Conservation (phyloP, 2,329 filamentous ascomycete species). For the Xenosphaeropsis pyriputrescens region DNA sequence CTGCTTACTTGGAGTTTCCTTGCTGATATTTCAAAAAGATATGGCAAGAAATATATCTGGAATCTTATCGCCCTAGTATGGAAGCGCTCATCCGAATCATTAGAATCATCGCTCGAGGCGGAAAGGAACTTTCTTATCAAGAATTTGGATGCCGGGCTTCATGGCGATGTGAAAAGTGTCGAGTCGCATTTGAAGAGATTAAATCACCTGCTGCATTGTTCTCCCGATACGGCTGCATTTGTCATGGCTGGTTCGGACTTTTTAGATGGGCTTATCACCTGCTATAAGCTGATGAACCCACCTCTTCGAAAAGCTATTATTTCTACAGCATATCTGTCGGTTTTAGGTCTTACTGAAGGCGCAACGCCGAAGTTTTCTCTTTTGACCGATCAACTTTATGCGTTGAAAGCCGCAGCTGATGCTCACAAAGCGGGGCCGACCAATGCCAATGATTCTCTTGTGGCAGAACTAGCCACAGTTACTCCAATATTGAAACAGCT, state of each 20-base stretch:
- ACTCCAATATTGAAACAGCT: slow-evolving; percentile 61
- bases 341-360: slow-evolving; percentile 55
- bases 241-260: slow-evolving; percentile 82
- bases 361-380: slow-evolving; percentile 56
- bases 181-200: slow-evolving; percentile 40
- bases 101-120: slow-evolving; percentile 40
- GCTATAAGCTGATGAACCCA: slow-evolving; percentile 49
- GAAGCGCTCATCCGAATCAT: slow-evolving; percentile 27
- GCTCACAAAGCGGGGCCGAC: slow-evolving; percentile 39
- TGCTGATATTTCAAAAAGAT: slow-evolving; percentile 50
- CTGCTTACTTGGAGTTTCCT: slow-evolving; percentile 55
- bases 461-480: slow-evolving; percentile 66
- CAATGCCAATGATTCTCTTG: slow-evolving; percentile 53
- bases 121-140: slow-evolving; percentile 48
- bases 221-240: slow-evolving; percentile 38
- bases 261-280: slow-evolving; percentile 56
- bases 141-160: slow-evolving; percentile 45
- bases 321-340: slow-evolving; percentile 59
- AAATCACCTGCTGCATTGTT: slow-evolving; percentile 49
- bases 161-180: slow-evolving; percentile 35
- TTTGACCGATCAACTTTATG: slow-evolving; percentile 72
- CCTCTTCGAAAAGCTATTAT: slow-evolving; percentile 53
- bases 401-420: slow-evolving; percentile 58
- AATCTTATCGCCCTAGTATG: slow-evolving; percentile 35
- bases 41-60: slow-evolving; percentile 45